phyloP scores from a whole-genome alignment of 306 rosid species.

The Fragaria nilgerrensis region DNA sequence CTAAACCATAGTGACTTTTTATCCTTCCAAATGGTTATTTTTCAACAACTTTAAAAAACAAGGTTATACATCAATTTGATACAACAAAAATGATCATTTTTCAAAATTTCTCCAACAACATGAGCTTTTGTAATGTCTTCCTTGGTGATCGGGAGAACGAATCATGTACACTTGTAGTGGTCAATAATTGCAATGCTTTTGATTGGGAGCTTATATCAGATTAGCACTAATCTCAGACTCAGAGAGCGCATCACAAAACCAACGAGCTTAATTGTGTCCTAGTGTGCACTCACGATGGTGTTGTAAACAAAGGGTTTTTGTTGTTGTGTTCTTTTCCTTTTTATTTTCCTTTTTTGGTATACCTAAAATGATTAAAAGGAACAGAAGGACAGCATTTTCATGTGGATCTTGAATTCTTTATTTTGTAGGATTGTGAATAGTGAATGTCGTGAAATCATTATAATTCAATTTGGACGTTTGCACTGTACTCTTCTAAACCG shows the following conservation, averaged over 20 bases:
- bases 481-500: background rate
- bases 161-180: background rate
- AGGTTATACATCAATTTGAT: too few relatives aligned
- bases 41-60: too few relatives aligned
- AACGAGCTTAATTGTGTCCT: background rate
- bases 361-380: constrained; percentile 16
- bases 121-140: constrained; percentile 29
- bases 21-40: too few relatives aligned
- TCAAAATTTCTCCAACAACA: too few relatives aligned
- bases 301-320: background rate
- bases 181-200: constrained; percentile 15
- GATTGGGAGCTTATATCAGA: background rate
- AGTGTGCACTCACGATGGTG: background rate
- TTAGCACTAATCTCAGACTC: background rate
- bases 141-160: constrained; percentile 16
- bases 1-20: too few relatives aligned
- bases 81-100: too few relatives aligned
- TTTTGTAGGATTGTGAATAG: constrained; percentile 24
- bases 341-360: constrained; percentile 1
- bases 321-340: background rate
- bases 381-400: constrained; percentile 23
- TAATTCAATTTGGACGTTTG: background rate
- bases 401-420: constrained; percentile 9
- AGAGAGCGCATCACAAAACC: background rate
- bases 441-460: background rate